Conservation (phyloP, 371 early-diverging fungal species). For the Apophysomyces ossiformis region DNA sequence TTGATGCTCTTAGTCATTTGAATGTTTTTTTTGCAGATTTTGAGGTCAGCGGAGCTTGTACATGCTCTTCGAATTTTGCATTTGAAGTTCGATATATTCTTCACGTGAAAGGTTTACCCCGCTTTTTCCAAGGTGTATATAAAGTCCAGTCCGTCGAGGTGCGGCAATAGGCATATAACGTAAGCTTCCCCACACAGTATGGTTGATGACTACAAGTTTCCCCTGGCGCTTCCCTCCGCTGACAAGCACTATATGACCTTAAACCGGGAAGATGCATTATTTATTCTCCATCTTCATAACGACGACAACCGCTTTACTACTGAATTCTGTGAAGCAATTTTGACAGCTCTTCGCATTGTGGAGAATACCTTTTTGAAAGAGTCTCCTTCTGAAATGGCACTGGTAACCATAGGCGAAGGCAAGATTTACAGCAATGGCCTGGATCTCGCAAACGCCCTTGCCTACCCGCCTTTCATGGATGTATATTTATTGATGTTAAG, state of each 20-base stretch:
- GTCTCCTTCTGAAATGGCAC: slow-evolving; percentile 51
- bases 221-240: slow-evolving; percentile 42
- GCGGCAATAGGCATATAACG: not conserved
- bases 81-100: not conserved
- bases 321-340: slow-evolving; percentile 61
- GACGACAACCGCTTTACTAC: slow-evolving; percentile 74
- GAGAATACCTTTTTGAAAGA: slow-evolving; percentile 51
- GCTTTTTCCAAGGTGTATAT: not conserved
- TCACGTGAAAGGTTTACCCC: slow-evolving; percentile 4
- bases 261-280: slow-evolving; percentile 59
- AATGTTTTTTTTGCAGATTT: not conserved
- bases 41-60: not conserved
- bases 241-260: slow-evolving; percentile 50
- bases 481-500: slow-evolving; percentile 53
- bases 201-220: slow-evolving; percentile 21
- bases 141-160: too few species aligned
- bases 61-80: too few species aligned
- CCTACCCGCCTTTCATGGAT: slow-evolving; percentile 52
- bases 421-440: slow-evolving; percentile 84
- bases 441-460: slow-evolving; percentile 58
- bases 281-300: slow-evolving; percentile 61
- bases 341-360: slow-evolving; percentile 64
- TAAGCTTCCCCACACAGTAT: not conserved
- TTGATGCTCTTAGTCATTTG: not conserved
- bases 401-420: slow-evolving; percentile 68